These are phyloP conservation scores for Penicillium daleae DNA, from an alignment of 495 filamentous ascomycete species.

Conservation along the genomic window DNA sequence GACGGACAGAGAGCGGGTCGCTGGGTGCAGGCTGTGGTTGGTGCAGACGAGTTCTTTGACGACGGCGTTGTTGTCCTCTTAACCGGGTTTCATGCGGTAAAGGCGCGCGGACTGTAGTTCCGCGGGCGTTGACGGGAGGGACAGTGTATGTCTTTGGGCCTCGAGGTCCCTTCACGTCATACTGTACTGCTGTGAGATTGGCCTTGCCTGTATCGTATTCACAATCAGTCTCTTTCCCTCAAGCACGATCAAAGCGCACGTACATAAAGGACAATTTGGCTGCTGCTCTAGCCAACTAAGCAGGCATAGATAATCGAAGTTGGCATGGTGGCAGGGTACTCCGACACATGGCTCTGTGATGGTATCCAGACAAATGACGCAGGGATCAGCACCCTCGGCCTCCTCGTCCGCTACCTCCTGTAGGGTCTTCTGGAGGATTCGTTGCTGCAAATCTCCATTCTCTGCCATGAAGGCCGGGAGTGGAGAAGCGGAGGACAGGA, in stretches of 20 bases:
- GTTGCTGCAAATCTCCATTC: conserved; percentile 46
- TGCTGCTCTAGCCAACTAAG: conserved; percentile 80
- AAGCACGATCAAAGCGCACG: conserved; percentile 11
- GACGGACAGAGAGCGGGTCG: conserved; percentile 67
- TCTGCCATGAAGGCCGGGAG: conserved; percentile 35
- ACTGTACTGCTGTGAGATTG: conserved; percentile 67
- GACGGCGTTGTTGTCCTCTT: conserved; percentile 23
- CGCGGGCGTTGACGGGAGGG: conserved; percentile 25
- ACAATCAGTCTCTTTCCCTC: conserved; percentile 14
- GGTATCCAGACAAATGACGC: conserved; percentile 70
- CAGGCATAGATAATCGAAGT: conserved; percentile 85
- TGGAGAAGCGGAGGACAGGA: neutral
- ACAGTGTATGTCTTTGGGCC: conserved; percentile 61
- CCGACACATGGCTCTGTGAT: conserved; percentile 73
- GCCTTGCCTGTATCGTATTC: conserved; percentile 55
- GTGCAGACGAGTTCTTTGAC: conserved; percentile 29
- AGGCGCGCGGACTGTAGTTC: conserved; percentile 9
- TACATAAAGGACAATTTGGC: conserved; percentile 76
- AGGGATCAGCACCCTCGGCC: conserved; percentile 40
- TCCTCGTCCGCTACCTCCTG: conserved; percentile 46
- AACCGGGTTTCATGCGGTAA: neutral
- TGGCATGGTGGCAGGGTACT: conserved; percentile 74
- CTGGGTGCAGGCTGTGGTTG: conserved; percentile 42
- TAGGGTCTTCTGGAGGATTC: conserved; percentile 50
- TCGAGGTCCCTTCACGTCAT: conserved; percentile 56